Percentiles rank a stretch among this genome's conserved stretches.
phyloP scores from a whole-genome alignment of 164 flowering plant genomes.

The Platanus orientalis region DNA sequence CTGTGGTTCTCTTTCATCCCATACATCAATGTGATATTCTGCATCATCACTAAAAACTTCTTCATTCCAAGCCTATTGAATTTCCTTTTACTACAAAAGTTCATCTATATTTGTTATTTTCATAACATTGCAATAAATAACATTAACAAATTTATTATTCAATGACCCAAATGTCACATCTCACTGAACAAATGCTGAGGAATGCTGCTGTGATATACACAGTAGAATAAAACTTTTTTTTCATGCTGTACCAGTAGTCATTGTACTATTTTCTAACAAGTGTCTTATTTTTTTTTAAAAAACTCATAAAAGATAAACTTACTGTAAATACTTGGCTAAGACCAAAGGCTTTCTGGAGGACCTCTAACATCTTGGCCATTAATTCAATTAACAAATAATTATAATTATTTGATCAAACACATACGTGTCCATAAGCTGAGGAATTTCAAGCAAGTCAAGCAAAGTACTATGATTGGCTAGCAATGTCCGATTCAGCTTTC shows the following conservation, averaged over 20 bases:
- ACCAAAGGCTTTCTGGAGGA: neutral
- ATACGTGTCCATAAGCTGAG: constrained; percentile 99
- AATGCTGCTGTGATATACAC: too few species aligned
- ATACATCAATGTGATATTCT: too few species aligned
- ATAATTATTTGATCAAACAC: constrained; percentile 26
- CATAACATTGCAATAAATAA: too few species aligned
- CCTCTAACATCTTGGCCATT: neutral
- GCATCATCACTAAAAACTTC: too few species aligned
- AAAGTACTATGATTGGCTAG: constrained; percentile 89
- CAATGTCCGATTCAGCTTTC: constrained; percentile 82
- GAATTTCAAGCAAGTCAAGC: constrained; percentile 99
- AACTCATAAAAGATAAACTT: neutral
- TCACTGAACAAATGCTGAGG: too few species aligned
- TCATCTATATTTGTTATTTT: too few species aligned
- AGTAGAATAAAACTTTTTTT: too few species aligned
- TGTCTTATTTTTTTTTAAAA: neutral
- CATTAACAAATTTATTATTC: neutral
- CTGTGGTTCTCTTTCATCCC: too few species aligned
- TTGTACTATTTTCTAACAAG: neutral
- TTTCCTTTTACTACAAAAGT: too few species aligned
- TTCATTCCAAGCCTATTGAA: too few species aligned
- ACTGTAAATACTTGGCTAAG: neutral
- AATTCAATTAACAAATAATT: neutral
- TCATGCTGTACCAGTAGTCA: neutral
- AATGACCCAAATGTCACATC: too few species aligned